Percentiles rank a stretch among this genome's conserved stretches.
These are phyloP conservation scores for Penicillium sp. DNA, from an alignment of 2,329 filamentous ascomycete species.

Conservation along the genomic window DNA sequence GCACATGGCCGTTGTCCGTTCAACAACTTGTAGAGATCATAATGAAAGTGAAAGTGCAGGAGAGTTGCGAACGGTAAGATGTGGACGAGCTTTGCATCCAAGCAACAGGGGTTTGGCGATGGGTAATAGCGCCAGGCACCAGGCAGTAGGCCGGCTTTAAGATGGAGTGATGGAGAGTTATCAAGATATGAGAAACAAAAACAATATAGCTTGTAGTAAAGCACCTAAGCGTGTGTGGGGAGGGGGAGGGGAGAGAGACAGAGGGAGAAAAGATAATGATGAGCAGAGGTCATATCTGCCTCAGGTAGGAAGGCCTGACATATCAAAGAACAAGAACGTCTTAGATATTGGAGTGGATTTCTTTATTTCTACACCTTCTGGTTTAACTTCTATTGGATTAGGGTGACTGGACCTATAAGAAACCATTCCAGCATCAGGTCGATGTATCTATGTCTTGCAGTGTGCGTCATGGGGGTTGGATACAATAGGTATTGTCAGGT, in stretches of 20 bases:
- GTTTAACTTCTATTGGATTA: neutral
- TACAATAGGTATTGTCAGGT: neutral
- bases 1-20: no score
- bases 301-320: neutral
- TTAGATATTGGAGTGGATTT: neutral
- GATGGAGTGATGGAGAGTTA: no score
- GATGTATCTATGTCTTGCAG: neutral
- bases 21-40: no score
- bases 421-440: neutral
- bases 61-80: no score
- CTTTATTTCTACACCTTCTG: neutral
- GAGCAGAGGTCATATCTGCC: neutral
- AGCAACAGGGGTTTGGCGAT: no score
- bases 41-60: no score
- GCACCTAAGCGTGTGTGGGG: no score
- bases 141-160: no score
- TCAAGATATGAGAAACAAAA: no score
- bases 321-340: neutral
- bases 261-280: neutral
- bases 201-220: no score
- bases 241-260: neutral
- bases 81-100: no score
- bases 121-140: no score
- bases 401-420: neutral
- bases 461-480: neutral